phyloP scores from a whole-genome alignment of 768 basidiomycete genomes.

The Multifurca ochricompacta region DNA sequence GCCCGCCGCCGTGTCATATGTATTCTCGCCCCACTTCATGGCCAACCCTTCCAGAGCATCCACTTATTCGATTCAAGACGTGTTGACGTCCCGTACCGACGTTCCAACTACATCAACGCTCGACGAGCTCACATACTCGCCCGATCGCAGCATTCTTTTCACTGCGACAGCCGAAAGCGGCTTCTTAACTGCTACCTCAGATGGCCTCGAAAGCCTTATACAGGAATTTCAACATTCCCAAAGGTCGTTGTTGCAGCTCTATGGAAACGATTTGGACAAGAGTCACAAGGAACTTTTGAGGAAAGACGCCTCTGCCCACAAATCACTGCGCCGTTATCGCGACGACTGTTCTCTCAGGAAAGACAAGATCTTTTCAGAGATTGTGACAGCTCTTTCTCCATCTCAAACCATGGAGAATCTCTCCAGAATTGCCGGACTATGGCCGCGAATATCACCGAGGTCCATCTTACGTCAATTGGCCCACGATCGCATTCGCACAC shows the following conservation, averaged over 20 bases:
- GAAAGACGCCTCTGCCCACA: not conserved
- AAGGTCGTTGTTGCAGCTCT: not conserved
- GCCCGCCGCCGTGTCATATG: not conserved
- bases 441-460: slow-evolving; percentile 8
- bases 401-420: not conserved
- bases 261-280: not conserved
- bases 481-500: slow-evolving; percentile 16
- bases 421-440: not conserved
- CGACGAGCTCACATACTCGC: not conserved
- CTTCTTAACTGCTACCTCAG: not conserved
- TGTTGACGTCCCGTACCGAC: not conserved
- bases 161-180: not conserved
- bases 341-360: not conserved
- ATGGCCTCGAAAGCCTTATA: not conserved
- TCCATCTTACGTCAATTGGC: slow-evolving; percentile 18
- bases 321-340: not conserved
- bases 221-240: not conserved
- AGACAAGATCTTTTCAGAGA: not conserved
- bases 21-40: not conserved
- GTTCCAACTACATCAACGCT: not conserved
- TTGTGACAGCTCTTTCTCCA: not conserved
- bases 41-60: not conserved
- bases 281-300: not conserved
- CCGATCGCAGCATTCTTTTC: not conserved
- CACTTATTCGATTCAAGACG: not conserved